phyloP scores from a whole-genome alignment of 2,329 filamentous ascomycete species.

The Cryphonectria nitschkei region DNA sequence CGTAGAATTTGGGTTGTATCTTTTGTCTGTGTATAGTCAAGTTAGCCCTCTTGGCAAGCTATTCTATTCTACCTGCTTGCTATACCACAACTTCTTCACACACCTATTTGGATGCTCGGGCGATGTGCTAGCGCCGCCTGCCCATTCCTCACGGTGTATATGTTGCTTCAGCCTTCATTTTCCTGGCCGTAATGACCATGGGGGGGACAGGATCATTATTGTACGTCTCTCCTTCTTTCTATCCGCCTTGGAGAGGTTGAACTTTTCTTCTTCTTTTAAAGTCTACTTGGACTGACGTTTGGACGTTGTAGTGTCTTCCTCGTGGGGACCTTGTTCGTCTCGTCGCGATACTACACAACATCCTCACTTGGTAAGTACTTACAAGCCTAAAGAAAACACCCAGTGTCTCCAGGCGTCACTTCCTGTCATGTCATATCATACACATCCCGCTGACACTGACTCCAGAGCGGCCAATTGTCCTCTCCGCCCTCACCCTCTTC shows the following conservation, averaged over 20 bases:
- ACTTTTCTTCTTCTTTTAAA: background rate
- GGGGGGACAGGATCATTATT: background rate
- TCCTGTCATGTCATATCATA: background rate
- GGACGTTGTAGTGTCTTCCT: conserved; percentile 2
- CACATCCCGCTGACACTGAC: background rate
- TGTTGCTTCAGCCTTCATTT: background rate
- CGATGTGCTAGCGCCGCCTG: background rate
- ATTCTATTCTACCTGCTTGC: background rate
- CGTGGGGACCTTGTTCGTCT: conserved; percentile 4
- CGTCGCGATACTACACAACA: conserved; percentile 6
- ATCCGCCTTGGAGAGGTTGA: no score
- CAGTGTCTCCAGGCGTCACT: background rate
- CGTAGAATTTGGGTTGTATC: no score
- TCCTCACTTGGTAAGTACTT: conserved; percentile 1
- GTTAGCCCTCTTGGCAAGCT: background rate
- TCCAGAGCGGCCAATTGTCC: conserved; percentile 14
- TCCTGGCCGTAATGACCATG: background rate
- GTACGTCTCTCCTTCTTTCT: background rate
- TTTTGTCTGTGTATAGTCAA: no score
- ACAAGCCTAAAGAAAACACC: background rate
- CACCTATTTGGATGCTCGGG: background rate
- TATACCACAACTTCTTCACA: background rate
- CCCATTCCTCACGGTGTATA: background rate
- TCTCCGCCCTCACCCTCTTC: conserved; percentile 9
- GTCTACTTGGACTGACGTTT: background rate